Conservation (phyloP, 352 stramenopile species). For the Pythium brachiatum region DNA sequence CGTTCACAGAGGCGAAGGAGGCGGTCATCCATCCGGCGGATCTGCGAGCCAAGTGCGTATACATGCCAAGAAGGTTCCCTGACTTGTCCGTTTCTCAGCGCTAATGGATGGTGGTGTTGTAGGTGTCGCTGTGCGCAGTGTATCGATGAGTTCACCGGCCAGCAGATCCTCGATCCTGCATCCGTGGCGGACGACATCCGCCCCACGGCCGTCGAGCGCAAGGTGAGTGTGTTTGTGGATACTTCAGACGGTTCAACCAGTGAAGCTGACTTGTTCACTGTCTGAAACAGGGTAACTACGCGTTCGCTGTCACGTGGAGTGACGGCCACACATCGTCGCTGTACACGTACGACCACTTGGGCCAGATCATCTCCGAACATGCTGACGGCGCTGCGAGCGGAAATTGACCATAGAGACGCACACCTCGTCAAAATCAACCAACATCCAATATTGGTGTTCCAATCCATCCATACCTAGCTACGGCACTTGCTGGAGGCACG, state of each 20-base stretch:
- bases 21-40: constrained; percentile 68
- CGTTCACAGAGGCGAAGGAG: constrained; percentile 68
- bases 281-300: constrained; percentile 98
- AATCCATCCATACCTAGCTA: no score
- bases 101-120: constrained; percentile 1
- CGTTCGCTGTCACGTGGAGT: constrained; percentile 96
- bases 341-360: constrained; percentile 94
- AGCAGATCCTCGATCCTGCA: constrained; percentile 74
- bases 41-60: constrained; percentile 63
- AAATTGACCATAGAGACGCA: background rate
- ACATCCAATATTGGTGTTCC: no score
- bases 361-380: constrained; percentile 50
- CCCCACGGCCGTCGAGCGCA: constrained; percentile 79
- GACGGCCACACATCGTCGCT: constrained; percentile 96
- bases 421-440: no score
- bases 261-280: no score
- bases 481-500: no score
- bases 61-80: background rate
- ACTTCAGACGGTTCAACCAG: no score
- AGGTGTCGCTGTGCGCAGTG: constrained; percentile 85
- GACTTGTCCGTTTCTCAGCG: background rate
- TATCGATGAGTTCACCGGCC: constrained; percentile 84
- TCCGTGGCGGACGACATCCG: constrained; percentile 74
- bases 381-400: background rate
- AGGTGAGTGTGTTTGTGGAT: constrained; percentile 54